Percentiles rank a stretch among this genome's conserved stretches.
Evolutionary conservation across 2,329 filamentous ascomycete genomes (phyloP).

Genomic region (Emergomyces pasteurianus): DNA sequence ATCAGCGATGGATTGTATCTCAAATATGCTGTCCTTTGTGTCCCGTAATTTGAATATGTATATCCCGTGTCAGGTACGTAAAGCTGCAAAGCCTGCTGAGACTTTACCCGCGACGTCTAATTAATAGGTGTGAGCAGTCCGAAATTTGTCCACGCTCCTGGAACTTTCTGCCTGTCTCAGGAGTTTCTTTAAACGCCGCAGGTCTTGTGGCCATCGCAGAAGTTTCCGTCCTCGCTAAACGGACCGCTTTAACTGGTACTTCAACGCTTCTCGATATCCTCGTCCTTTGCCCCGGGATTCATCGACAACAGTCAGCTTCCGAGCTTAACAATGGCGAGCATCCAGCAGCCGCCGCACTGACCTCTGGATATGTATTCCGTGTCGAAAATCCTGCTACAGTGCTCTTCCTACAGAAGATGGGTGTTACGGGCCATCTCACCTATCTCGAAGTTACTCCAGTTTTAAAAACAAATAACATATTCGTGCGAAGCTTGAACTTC

Average conservation of each 20-base stretch:
- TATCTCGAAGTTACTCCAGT: constrained; percentile 35
- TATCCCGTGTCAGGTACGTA: background rate
- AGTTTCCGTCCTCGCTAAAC: constrained; percentile 43
- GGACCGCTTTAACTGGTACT: constrained; percentile 46
- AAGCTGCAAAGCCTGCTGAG: background rate
- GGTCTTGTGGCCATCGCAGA: constrained; percentile 50
- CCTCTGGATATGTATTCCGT: constrained; percentile 32
- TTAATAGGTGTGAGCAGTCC: background rate
- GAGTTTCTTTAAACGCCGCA: constrained; percentile 37
- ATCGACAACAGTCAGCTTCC: constrained; percentile 48
- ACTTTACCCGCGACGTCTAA: background rate
- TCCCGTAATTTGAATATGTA: background rate
- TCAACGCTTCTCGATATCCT: constrained; percentile 46
- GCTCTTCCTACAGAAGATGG: constrained; percentile 44
- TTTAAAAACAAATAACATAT: background rate
- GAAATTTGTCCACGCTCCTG: background rate
- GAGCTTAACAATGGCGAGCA: constrained; percentile 35
- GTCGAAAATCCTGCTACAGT: constrained; percentile 40
- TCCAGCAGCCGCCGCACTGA: constrained; percentile 32
- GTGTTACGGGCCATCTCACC: constrained; percentile 44
- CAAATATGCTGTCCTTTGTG: background rate
- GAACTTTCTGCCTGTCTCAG: background rate
- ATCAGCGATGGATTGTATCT: background rate
- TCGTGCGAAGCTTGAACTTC: background rate
- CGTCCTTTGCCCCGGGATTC: constrained; percentile 48